phyloP scores from a whole-genome alignment of 1,284 basidiomycete species.

The Leccinum fuscescens region DNA sequence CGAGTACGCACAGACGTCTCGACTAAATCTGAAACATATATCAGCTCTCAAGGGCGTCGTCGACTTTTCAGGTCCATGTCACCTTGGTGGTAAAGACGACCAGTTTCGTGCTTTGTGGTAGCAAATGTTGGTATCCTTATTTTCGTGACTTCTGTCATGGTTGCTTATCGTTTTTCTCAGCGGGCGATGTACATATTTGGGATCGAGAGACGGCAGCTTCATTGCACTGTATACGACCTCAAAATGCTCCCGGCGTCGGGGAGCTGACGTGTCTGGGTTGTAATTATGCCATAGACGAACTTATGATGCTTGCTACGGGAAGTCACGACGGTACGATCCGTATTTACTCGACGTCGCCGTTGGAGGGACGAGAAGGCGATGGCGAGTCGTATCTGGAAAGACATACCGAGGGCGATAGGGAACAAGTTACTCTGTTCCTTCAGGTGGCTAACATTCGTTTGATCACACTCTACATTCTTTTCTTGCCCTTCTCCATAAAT shows the following conservation, averaged over 20 bases:
- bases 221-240: constrained; percentile 62
- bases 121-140: constrained; percentile 43
- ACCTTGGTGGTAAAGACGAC: constrained; percentile 75
- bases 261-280: constrained; percentile 73
- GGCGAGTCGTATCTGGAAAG: constrained; percentile 26
- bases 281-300: constrained; percentile 63
- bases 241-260: constrained; percentile 46
- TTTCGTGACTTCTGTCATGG: neutral
- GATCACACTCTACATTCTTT: neutral
- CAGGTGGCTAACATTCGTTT: constrained; percentile 24
- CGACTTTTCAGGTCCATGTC: constrained; percentile 77
- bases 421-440: constrained; percentile 30
- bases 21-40: constrained; percentile 61
- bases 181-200: constrained; percentile 82
- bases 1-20: constrained; percentile 38
- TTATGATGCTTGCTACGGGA: constrained; percentile 78
- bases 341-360: constrained; percentile 55
- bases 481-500: neutral
- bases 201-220: constrained; percentile 70
- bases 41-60: constrained; percentile 62
- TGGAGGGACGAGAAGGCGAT: constrained; percentile 23
- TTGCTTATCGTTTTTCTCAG: constrained; percentile 37
- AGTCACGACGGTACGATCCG: constrained; percentile 71
- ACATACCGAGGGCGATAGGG: constrained; percentile 26
- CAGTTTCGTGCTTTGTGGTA: constrained; percentile 72